Conservation (phyloP, 768 basidiomycete genomes). For the Tephrocybe sp. region DNA sequence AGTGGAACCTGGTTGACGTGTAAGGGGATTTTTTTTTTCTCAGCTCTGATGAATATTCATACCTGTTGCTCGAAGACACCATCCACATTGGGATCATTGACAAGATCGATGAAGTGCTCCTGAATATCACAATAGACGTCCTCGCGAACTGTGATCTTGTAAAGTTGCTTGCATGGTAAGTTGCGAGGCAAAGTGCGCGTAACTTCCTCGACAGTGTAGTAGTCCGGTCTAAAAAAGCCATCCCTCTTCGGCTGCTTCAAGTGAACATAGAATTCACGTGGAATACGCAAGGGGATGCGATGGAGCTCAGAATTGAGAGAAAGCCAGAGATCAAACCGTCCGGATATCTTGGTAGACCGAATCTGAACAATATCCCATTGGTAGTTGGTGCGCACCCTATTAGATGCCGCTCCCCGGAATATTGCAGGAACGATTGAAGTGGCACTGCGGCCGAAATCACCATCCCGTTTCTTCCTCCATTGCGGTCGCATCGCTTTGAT, state of each 20-base stretch:
- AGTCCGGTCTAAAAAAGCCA: constrained; percentile 64
- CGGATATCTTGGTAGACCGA: constrained; percentile 68
- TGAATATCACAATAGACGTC: constrained; percentile 80
- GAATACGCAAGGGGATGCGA: constrained; percentile 80
- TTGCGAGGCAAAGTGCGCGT: constrained; percentile 78
- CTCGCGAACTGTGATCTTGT: constrained; percentile 80
- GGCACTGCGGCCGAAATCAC: constrained; percentile 38
- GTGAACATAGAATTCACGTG: constrained; percentile 92
- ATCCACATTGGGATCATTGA: constrained; percentile 92
- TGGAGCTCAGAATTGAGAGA: constrained; percentile 76
- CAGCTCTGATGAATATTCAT: constrained; percentile 13
- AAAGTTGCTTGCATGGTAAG: constrained; percentile 73
- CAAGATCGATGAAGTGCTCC: constrained; percentile 89
- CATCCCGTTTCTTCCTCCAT: constrained; percentile 66
- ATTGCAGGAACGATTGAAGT: constrained; percentile 61
- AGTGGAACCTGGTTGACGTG: constrained; percentile 65
- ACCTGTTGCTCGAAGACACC: constrained; percentile 95
- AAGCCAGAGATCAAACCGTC: constrained; percentile 88
- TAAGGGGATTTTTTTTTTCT: neutral
- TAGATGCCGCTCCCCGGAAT: constrained; percentile 49
- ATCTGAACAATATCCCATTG: constrained; percentile 96
- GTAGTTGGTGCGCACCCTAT: constrained; percentile 54
- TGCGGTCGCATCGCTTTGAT: constrained; percentile 70
- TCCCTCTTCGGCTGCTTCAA: constrained; percentile 61
- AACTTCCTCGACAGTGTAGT: constrained; percentile 72